These are phyloP conservation scores for Reutealis trisperma DNA, from an alignment of 345 rosid species.

Conservation along the genomic window DNA sequence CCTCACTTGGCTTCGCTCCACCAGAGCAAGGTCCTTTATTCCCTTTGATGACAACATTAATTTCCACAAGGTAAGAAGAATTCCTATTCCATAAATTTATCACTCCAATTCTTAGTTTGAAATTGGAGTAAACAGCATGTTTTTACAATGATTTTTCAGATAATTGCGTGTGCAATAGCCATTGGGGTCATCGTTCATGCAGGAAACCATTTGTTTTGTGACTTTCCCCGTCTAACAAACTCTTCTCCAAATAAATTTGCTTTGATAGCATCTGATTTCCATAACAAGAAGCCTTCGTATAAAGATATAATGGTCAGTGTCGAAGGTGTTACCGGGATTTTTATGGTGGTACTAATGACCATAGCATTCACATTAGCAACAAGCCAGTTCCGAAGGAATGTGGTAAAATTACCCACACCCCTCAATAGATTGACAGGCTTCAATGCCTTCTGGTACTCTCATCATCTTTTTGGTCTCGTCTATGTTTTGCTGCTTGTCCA, in stretches of 20 bases:
- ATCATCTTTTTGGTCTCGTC: slow-evolving; percentile 79
- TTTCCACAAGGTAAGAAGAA: slow-evolving; percentile 76
- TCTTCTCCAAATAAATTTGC: slow-evolving; percentile 65
- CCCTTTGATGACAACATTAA: slow-evolving; percentile 89
- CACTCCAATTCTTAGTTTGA: not conserved
- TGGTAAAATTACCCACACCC: slow-evolving; percentile 72
- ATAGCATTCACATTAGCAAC: slow-evolving; percentile 77
- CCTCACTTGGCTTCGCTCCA: slow-evolving; percentile 89
- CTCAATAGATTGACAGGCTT: slow-evolving; percentile 83
- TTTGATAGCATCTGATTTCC: slow-evolving; percentile 56
- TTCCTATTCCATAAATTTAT: not conserved
- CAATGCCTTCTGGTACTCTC: slow-evolving; percentile 98
- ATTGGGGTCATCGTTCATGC: slow-evolving; percentile 69
- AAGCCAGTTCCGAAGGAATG: slow-evolving; percentile 58
- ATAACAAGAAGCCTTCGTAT: slow-evolving; percentile 64
- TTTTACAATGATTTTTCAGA: slow-evolving; percentile 40
- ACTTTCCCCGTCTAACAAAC: slow-evolving; percentile 67
- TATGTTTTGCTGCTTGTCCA: slow-evolving; percentile 77
- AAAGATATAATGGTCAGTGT: slow-evolving; percentile 53
- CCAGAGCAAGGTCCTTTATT: slow-evolving; percentile 58
- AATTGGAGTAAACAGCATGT: too few relatives aligned
- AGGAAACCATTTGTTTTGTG: slow-evolving; percentile 75
- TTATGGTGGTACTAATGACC: slow-evolving; percentile 66
- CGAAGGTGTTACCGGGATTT: slow-evolving; percentile 78
- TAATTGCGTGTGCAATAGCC: slow-evolving; percentile 71